phyloP scores from a whole-genome alignment of 2,329 filamentous ascomycete genomes.

The Epichloe sylvatica region DNA sequence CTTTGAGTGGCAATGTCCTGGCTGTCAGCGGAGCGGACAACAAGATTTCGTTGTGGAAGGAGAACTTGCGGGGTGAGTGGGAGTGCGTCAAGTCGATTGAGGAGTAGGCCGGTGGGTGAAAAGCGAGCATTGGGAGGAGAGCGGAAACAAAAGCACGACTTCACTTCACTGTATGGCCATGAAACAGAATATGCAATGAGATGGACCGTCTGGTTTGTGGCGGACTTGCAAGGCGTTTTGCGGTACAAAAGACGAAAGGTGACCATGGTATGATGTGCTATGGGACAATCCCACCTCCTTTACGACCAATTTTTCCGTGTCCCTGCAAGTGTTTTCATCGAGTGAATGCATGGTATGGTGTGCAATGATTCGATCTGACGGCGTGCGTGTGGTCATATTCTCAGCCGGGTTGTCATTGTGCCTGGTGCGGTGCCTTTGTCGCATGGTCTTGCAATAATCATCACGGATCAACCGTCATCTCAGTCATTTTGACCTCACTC shows the following conservation, averaged over 20 bases:
- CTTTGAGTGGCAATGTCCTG: constrained; percentile 87
- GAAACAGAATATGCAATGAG: too few species aligned
- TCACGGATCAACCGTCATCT: too few species aligned
- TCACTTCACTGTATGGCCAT: too few species aligned
- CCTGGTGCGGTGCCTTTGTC: too few species aligned
- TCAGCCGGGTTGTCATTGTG: too few species aligned
- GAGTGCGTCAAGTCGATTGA: constrained; percentile 95
- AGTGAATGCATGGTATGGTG: too few species aligned
- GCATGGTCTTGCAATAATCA: too few species aligned
- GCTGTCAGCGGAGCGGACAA: constrained; percentile 91
- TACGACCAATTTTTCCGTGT: too few species aligned
- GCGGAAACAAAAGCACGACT: neutral
- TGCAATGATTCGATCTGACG: too few species aligned
- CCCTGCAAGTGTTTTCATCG: too few species aligned
- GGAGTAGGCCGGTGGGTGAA: constrained; percentile 39
- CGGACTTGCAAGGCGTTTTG: constrained; percentile 21
- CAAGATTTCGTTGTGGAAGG: constrained; percentile 96
- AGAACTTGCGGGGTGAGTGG: constrained; percentile 93
- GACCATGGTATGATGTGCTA: neutral
- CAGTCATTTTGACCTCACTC: too few species aligned
- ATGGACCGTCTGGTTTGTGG: neutral
- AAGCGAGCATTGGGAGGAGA: neutral
- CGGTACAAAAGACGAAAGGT: constrained; percentile 20
- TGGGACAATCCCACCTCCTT: neutral
- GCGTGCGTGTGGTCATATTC: too few species aligned